phyloP scores from a whole-genome alignment of 352 stramenopile genomes.

The Thalassiosira mediterranea region DNA sequence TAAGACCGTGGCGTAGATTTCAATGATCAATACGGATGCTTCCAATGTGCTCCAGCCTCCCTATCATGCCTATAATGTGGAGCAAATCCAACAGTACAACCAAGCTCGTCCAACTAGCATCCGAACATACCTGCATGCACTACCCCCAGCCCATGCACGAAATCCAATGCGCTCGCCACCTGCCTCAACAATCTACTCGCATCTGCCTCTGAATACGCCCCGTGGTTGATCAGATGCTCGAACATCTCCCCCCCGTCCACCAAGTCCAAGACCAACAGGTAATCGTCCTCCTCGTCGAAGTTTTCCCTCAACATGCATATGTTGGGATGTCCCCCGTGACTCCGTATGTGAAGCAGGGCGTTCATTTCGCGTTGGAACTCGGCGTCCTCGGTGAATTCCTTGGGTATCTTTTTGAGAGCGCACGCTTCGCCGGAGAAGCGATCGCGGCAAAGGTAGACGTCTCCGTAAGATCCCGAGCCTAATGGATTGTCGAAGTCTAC shows the following conservation, averaged over 20 bases:
- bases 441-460: constrained; percentile 71
- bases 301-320: constrained; percentile 73
- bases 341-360: constrained; percentile 67
- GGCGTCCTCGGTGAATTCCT: constrained; percentile 72
- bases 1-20: no score
- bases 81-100: no score
- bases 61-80: no score
- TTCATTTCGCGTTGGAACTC: constrained; percentile 76
- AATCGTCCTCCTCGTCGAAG: constrained; percentile 64
- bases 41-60: no score
- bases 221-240: constrained; percentile 68
- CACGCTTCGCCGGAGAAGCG: constrained; percentile 52
- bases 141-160: constrained; percentile 78
- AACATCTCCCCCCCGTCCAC: constrained; percentile 68
- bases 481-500: constrained; percentile 69
- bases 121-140: constrained; percentile 66
- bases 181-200: constrained; percentile 52
- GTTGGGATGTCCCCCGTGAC: constrained; percentile 66
- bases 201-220: constrained; percentile 64
- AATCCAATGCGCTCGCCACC: constrained; percentile 65
- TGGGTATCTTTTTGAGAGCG: constrained; percentile 82
- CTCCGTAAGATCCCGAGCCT: constrained; percentile 73
- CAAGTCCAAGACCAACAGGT: constrained; percentile 66
- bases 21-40: no score
- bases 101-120: no score